Percentiles rank a stretch among this genome's conserved stretches.
phyloP scores from a whole-genome alignment of 2,329 filamentous ascomycete genomes.

The Botrytis fragariae region DNA sequence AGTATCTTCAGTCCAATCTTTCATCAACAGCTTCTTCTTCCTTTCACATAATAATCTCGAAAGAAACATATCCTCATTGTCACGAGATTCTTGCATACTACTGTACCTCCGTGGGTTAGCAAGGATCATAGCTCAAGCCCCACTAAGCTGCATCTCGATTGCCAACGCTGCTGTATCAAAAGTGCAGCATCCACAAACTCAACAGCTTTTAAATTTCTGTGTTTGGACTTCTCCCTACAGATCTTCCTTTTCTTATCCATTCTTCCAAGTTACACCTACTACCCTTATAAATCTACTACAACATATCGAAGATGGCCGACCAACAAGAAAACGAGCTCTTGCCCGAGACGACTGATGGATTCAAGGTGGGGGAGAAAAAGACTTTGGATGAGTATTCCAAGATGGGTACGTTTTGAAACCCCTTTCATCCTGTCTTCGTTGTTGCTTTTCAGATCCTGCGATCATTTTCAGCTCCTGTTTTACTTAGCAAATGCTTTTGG shows the following conservation, averaged over 20 bases:
- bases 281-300: background rate
- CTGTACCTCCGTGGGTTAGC: background rate
- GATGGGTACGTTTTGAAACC: slow-evolving; percentile 64
- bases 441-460: background rate
- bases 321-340: slow-evolving; percentile 69
- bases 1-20: no score
- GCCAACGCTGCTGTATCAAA: slow-evolving; percentile 23
- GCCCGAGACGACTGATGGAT: slow-evolving; percentile 87
- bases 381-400: slow-evolving; percentile 91
- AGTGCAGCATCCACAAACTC: slow-evolving; percentile 20
- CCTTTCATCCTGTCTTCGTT: background rate
- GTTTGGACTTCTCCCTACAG: slow-evolving; percentile 1
- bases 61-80: background rate
- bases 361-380: slow-evolving; percentile 99
- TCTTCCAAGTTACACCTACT: background rate
- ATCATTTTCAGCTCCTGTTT: background rate
- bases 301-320: slow-evolving; percentile 38
- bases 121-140: slow-evolving; percentile 15
- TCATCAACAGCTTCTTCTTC: background rate
- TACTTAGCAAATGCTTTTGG: background rate
- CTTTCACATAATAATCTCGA: background rate
- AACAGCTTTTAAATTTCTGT: slow-evolving; percentile 20
- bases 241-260: slow-evolving; percentile 7
- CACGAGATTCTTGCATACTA: slow-evolving; percentile 1
- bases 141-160: slow-evolving; percentile 22